Percentiles rank a stretch among this genome's conserved stretches.
Evolutionary conservation across 352 stramenopile species (phyloP).

Genomic region (Phytopythium delawarense): DNA sequence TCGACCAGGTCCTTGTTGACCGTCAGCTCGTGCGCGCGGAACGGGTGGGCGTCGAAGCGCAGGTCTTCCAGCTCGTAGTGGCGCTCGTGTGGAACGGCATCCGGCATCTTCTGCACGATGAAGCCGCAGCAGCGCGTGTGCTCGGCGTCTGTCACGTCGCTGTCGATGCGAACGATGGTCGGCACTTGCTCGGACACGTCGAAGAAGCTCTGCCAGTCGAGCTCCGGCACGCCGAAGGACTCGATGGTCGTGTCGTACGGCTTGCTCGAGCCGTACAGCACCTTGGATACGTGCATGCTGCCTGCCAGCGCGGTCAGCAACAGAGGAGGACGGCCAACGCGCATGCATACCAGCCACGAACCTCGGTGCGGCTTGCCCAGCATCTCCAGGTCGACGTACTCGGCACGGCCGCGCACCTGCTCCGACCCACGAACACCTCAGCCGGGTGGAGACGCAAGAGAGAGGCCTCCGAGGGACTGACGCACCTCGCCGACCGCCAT

Average conservation of each 20-base stretch:
- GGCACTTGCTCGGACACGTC: conserved; percentile 82
- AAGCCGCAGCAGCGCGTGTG: conserved; percentile 61
- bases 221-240: conserved; percentile 52
- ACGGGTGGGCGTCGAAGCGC: conserved; percentile 43
- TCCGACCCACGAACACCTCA: neutral
- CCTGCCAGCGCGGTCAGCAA: conserved; percentile 22
- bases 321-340: neutral
- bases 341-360: neutral
- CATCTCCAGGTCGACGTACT: conserved; percentile 28
- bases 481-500: conserved; percentile 76
- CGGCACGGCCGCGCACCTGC: conserved; percentile 61
- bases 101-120: conserved; percentile 82
- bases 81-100: conserved; percentile 39
- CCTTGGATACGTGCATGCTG: conserved; percentile 74
- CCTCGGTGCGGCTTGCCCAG: conserved; percentile 11
- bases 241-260: conserved; percentile 76
- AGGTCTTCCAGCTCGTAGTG: conserved; percentile 68
- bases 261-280: conserved; percentile 67
- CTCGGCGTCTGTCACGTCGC: conserved; percentile 31
- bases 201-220: conserved; percentile 83
- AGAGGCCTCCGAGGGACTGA: neutral
- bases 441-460: no score
- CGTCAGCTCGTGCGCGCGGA: conserved; percentile 40
- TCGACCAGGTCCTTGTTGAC: conserved; percentile 55
- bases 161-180: conserved; percentile 78